phyloP scores from a whole-genome alignment of 495 filamentous ascomycete species.

The Aspergillus bertholletiae region DNA sequence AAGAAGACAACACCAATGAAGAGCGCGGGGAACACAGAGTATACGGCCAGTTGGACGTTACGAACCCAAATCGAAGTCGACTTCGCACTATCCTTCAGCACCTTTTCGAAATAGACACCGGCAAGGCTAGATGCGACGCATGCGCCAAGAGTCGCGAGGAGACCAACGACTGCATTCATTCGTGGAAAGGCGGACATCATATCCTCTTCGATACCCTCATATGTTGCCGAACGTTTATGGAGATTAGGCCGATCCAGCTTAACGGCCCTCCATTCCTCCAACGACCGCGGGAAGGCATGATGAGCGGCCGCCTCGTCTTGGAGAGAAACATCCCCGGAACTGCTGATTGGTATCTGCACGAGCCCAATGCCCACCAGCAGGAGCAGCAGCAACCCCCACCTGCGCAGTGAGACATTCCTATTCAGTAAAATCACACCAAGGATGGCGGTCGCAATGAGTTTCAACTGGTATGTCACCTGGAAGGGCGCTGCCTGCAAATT shows the following conservation, averaged over 20 bases:
- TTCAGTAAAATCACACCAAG: slow-evolving; percentile 77
- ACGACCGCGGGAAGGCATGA: slow-evolving; percentile 70
- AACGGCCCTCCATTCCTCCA: slow-evolving; percentile 51
- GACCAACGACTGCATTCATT: slow-evolving; percentile 74
- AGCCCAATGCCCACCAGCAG: slow-evolving; percentile 81
- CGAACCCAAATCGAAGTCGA: slow-evolving; percentile 80
- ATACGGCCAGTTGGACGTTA: slow-evolving; percentile 90
- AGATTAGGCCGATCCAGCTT: slow-evolving; percentile 44
- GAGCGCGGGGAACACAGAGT: slow-evolving; percentile 82
- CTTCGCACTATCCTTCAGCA: slow-evolving; percentile 75
- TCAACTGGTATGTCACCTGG: slow-evolving; percentile 89
- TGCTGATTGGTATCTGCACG: slow-evolving; percentile 69
- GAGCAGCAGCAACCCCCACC: slow-evolving; percentile 79
- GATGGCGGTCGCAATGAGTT: slow-evolving; percentile 87
- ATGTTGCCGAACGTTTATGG: slow-evolving; percentile 80
- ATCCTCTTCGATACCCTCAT: slow-evolving; percentile 89
- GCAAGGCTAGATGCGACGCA: slow-evolving; percentile 78
- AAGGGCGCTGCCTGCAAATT: slow-evolving; percentile 91
- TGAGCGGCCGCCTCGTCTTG: slow-evolving; percentile 42
- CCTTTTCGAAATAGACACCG: slow-evolving; percentile 92
- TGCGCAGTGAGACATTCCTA: slow-evolving; percentile 61
- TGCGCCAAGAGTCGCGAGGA: slow-evolving; percentile 71
- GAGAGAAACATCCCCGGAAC: slow-evolving; percentile 44
- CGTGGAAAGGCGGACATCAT: slow-evolving; percentile 56
- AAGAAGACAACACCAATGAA: slow-evolving; percentile 82